Base-by-base conservation (phyloP, 345 rosid genomes). In the Citrus glauca region DNA sequence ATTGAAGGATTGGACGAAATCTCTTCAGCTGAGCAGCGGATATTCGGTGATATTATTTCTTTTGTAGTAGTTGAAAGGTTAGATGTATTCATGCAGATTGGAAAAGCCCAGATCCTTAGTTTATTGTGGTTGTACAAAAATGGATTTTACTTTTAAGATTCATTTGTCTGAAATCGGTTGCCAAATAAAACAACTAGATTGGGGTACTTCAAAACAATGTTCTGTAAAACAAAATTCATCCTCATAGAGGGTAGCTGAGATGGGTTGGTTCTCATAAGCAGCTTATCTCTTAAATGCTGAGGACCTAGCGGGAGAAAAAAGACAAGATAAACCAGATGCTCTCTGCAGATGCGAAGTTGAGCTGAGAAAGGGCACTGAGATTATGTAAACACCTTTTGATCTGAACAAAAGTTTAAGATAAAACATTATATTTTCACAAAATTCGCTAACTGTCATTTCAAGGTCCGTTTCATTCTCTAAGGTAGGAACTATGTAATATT, bases 61-160 rank as follows among this genome's bases (percentile, higher is more conserved):
- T 60, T 68, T 42, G 19, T 30, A 33, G n/a, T n/a, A n/a, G 64
- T 35, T 30, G 60, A 76, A 42, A 64, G 60, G 69, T 67, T 80
- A 80, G 82, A 83, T 74, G 78, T 50, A 70, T 40, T 78, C 70
- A 67, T 55, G 72, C 79, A 75, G 79, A 78, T n/a, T 70, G 35
- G 71, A 60, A 27, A 77, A 73, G 35, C 68, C 42, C 64, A 30
- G 33, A 55, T 60, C 32, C 80, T 22, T 57, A 64, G 81, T 61
- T 17, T 79, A 60, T 56, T 66, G 72, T 70, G 81, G 63, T 74
- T 84, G 81, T 80, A 82, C 71, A 81, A 83, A 71, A 42, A 14
- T 77, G 65, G 76, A 66, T 48, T 67, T 80, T 69, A 48, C 35
- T 53, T 65, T 55, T 9, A 61, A 78, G 66, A 76, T 78, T 76